A percentile compares a stretch with the other conserved stretches of the same genome.
phyloP scores from a whole-genome alignment of 2,329 filamentous ascomycete genomes.

The Fusarium veterinarium region DNA sequence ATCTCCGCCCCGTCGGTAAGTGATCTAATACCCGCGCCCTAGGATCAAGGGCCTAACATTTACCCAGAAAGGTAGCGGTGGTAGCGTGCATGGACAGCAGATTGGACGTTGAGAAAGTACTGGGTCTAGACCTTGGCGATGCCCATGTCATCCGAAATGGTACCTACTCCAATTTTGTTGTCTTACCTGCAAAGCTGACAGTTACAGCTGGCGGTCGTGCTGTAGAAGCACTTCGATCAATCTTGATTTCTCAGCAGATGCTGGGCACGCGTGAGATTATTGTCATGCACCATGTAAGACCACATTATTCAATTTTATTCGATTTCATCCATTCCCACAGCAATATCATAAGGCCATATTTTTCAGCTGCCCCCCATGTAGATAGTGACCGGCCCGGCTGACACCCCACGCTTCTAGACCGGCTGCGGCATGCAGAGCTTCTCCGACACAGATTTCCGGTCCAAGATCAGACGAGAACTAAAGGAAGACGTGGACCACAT shows the following conservation, averaged over 20 bases:
- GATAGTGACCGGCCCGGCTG: constrained; percentile 31
- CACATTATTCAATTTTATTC: not conserved
- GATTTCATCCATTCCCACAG: not conserved
- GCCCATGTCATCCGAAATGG: constrained; percentile 83
- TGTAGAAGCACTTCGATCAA: constrained; percentile 76
- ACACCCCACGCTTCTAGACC: constrained; percentile 46
- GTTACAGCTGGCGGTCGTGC: constrained; percentile 68
- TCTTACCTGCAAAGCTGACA: not conserved
- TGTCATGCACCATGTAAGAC: constrained; percentile 72
- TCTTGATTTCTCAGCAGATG: constrained; percentile 83
- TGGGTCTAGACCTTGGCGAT: constrained; percentile 73
- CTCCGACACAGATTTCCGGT: constrained; percentile 66
- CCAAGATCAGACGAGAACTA: constrained; percentile 69
- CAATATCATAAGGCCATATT: not conserved
- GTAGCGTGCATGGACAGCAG: constrained; percentile 88
- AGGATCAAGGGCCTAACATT: constrained; percentile 29
- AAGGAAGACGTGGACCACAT: constrained; percentile 62
- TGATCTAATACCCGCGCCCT: not conserved
- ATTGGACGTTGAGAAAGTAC: constrained; percentile 73
- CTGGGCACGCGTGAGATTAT: constrained; percentile 81
- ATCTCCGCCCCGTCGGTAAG: constrained; percentile 42
- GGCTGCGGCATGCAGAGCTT: constrained; percentile 74
- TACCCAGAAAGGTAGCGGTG: constrained; percentile 48
- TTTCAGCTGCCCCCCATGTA: not conserved
- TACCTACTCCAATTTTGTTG: not conserved